These are phyloP conservation scores for Basipetospora chlamydospora DNA, from an alignment of 2,329 filamentous ascomycete genomes.

Conservation along the genomic window DNA sequence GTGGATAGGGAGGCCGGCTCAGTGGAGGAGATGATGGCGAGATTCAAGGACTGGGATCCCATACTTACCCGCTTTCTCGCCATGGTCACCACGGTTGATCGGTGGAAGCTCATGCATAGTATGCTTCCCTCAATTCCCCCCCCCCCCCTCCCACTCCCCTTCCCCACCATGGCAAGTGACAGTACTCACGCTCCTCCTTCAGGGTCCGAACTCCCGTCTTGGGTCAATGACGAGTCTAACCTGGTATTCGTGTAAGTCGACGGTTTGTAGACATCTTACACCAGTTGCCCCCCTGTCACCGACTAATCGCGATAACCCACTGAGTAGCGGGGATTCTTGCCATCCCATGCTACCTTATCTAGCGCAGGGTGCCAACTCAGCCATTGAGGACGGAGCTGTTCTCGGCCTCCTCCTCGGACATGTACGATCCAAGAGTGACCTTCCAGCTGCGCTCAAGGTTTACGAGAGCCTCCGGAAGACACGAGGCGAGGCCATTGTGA, in stretches of 20 bases:
- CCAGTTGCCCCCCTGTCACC: no score
- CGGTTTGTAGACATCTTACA: background rate
- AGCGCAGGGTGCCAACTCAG: constrained; percentile 26
- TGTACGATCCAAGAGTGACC: constrained; percentile 27
- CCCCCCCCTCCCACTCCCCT: no score
- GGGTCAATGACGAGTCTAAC: constrained; percentile 37
- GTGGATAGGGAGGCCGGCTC: constrained; percentile 37
- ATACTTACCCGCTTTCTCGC: constrained; percentile 27
- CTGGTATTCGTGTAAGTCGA: constrained; percentile 29
- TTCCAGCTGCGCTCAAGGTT: constrained; percentile 27
- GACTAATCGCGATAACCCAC: no score
- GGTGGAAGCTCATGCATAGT: constrained; percentile 63
- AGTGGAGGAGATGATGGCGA: constrained; percentile 42
- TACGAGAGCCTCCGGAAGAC: constrained; percentile 43
- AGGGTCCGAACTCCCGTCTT: constrained; percentile 35
- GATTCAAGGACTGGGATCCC: constrained; percentile 53
- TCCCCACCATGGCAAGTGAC: background rate
- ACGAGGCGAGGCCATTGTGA: constrained; percentile 19
- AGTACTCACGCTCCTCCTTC: no score
- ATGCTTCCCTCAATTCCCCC: no score
- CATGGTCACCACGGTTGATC: constrained; percentile 44
- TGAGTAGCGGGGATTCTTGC: constrained; percentile 26
- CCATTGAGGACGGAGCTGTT: constrained; percentile 26
- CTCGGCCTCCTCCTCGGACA: constrained; percentile 18
- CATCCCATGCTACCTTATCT: constrained; percentile 35